Evolutionary conservation across 2,329 filamentous ascomycete species (phyloP), one percentile per base, ranked within the genome.

Genomic region (Capronia coronata): DNA sequence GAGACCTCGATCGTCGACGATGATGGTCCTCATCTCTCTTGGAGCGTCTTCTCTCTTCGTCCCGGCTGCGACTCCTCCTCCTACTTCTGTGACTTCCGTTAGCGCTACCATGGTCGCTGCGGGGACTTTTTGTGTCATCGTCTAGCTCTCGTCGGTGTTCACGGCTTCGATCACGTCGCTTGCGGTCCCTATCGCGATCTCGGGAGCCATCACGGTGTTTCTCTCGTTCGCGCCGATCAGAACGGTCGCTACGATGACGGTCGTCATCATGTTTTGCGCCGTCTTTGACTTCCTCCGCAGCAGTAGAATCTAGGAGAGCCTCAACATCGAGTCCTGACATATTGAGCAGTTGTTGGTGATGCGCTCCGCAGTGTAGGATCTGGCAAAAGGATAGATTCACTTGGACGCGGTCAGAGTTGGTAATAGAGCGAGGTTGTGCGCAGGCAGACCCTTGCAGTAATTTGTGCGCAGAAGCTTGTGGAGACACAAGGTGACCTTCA

Each of bases 261-360:
- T 75, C 71, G 57, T 81, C 57, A 23, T 46, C 39, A 2, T 56
- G 77, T 56, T 80, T 78, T 59, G 72, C 65, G 38, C 48, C 50
- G 18, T 58, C 51, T 46, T 58, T 59, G 25, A 49, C 43, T 51
- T 64, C 60, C 32, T 64, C 51, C 65, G 82, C 83, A 45, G 86
- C 87, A 56, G 86, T 87, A 44, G 86, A 87, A 70, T 95, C 89
- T 61, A 96, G 82, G 58, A 96, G 79, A 59, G 88, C 87, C 75
- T 96, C 90, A 62, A 96, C 87, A 65, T 94, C 88, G 60, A 84
- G 73, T 67, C 76, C 77, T 66, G 82, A 82, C 82, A 84, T 84
- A 61, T 61, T 73, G 69, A 62, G 46, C 42, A 52, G 41, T 42
- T 19, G 54, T 56, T 50, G 51, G 54, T 40, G 50, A 34, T 14